Evolutionary conservation across 495 filamentous ascomycete species (phyloP), one percentile per base, ranked within the genome.

Genomic region (Neurospora hispaniola): DNA sequence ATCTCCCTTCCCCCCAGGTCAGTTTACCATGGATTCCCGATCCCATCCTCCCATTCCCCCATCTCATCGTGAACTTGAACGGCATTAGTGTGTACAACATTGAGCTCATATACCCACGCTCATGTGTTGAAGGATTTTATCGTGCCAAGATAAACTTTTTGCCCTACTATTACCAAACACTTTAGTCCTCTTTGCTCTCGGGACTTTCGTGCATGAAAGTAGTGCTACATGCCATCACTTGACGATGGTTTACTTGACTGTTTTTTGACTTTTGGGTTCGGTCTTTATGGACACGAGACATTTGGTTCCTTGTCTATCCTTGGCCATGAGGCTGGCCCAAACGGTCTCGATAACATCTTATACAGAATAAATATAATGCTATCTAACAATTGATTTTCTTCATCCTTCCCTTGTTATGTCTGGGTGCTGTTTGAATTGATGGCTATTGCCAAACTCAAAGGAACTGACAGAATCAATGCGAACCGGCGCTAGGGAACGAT

Each of bases 21-120:
- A 66, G 54, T 62, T 66, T 35, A 6, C 27, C 54, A 35, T 66
- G 14, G 14, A 66, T 5, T 66, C 54, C 54, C 14, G 27, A 35
- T 66, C 54, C 7, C 7, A 27, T 14, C 27, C 11, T 0, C 48
- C 27, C 27, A 9, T 9, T 18, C 14, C 14, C 54, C 54, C 54
- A 1, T 66, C 16, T 27, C 54, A 1, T 66, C 16, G 27, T 18
- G 14, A 66, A 66, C 54, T 35, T 35, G 54, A 66, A 66, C 27
- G 54, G 54, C 54, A 66, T 66, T 66, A 66, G 54, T 66, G 54
- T 66, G 54, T 66, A 66, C 54, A 66, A 66, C 54, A 66, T 66
- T 66, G 54, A 14, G 54, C 54, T 66, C 54, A 66, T 66, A 66
- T 66, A 66, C 54, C 54, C 35, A 66, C 54, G 54, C 54, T 66